A percentile compares a stretch with the other conserved stretches of the same genome.
phyloP scores from a whole-genome alignment of 2,329 filamentous ascomycete species.

The Aureobasidium zeae region DNA sequence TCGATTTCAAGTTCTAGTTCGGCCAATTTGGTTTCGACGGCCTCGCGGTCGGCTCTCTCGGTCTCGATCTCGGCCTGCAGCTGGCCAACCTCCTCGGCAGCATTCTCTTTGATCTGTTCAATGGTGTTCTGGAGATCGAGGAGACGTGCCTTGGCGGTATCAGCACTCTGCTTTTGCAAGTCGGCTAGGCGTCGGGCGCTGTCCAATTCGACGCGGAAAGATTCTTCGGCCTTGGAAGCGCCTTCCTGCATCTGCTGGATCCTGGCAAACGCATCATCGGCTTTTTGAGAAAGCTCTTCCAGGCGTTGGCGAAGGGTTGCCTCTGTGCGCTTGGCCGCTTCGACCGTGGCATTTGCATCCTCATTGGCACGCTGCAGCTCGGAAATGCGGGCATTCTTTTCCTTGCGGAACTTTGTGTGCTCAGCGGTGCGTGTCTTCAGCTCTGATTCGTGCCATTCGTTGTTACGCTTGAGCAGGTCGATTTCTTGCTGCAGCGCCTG shows the following conservation, averaged over 20 bases:
- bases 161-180: slow-evolving; percentile 65
- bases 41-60: slow-evolving; percentile 50
- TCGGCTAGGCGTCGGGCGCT: slow-evolving; percentile 72
- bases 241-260: slow-evolving; percentile 81
- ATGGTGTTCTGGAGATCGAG: slow-evolving; percentile 57
- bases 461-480: slow-evolving; percentile 76
- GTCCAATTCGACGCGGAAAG: slow-evolving; percentile 78
- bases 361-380: slow-evolving; percentile 84
- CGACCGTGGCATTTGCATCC: slow-evolving; percentile 67
- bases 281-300: slow-evolving; percentile 75
- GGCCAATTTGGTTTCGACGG: slow-evolving; percentile 52
- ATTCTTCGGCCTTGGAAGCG: slow-evolving; percentile 71
- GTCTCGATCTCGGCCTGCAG: slow-evolving; percentile 43
- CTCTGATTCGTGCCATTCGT: slow-evolving; percentile 87
- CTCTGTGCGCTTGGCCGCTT: slow-evolving; percentile 70
- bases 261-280: slow-evolving; percentile 71
- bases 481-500: slow-evolving; percentile 85
- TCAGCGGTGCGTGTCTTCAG: slow-evolving; percentile 84
- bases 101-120: slow-evolving; percentile 57
- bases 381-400: slow-evolving; percentile 82
- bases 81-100: slow-evolving; percentile 47
- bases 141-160: slow-evolving; percentile 61
- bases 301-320: slow-evolving; percentile 70
- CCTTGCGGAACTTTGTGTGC: slow-evolving; percentile 81
- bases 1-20: slow-evolving; percentile 57